Evolutionary conservation across 805 yeast genomes (phyloP).

Genomic region (Yarrowia divulgata): DNA sequence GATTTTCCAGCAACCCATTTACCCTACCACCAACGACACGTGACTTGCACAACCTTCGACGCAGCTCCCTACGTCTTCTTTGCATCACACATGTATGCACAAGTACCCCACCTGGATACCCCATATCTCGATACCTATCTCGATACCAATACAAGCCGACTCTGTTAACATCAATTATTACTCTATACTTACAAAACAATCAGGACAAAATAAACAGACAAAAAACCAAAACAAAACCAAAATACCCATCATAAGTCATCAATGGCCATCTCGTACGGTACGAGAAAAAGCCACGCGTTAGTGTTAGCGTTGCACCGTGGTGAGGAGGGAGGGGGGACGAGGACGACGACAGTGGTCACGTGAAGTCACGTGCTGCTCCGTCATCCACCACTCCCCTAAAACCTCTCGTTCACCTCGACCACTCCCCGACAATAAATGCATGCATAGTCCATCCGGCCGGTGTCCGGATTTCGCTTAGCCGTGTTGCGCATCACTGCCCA

Average conservation of each 20-base stretch:
- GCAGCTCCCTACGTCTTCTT: background rate
- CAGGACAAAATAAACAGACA: background rate
- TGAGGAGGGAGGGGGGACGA: background rate
- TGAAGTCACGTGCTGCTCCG: too few species aligned
- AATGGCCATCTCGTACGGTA: constrained; percentile 7
- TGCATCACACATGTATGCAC: constrained; percentile 11
- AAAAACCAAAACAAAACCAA: constrained; percentile 16
- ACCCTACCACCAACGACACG: background rate
- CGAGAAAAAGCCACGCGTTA: constrained; percentile 27
- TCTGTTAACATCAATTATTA: constrained; percentile 1
- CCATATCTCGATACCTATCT: background rate
- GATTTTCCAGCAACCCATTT: too few species aligned
- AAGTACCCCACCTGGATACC: background rate
- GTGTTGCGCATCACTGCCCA: constrained; percentile 80
- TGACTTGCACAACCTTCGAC: background rate
- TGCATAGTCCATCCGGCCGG: constrained; percentile 48
- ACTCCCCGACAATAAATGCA: constrained; percentile 68
- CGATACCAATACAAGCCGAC: background rate
- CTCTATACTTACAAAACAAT: constrained; percentile 34
- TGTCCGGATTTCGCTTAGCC: constrained; percentile 55
- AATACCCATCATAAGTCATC: constrained; percentile 38
- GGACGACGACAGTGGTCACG: background rate
- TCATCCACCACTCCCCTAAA: background rate
- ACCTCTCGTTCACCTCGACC: constrained; percentile 53
- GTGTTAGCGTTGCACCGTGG: constrained; percentile 24